Percentiles rank a stretch among this genome's conserved stretches.
Evolutionary conservation across 2,329 filamentous ascomycete genomes (phyloP).

Genomic region (Ophiostoma piceae): DNA sequence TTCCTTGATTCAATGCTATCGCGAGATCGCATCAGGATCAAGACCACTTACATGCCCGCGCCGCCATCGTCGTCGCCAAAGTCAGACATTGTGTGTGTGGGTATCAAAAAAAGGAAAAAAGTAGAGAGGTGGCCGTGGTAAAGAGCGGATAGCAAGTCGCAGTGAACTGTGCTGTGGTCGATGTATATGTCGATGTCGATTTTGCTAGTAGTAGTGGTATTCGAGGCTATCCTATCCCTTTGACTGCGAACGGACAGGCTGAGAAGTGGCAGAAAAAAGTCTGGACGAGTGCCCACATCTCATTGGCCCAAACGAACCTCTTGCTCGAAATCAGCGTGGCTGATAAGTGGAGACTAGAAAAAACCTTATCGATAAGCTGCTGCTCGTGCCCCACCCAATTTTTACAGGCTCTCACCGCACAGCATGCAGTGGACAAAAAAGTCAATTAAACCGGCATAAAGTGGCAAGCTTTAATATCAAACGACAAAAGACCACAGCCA

Average conservation of each 20-base stretch:
- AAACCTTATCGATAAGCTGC: constrained; percentile 26
- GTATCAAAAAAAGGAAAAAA: background rate
- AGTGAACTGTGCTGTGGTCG: background rate
- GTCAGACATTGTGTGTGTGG: constrained; percentile 57
- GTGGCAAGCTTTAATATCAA: background rate
- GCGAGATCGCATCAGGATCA: background rate
- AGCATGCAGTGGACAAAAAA: background rate
- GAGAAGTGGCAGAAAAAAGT: constrained; percentile 23
- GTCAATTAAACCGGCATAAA: constrained; percentile 9
- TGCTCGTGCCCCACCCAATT: constrained; percentile 5
- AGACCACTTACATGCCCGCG: constrained; percentile 49
- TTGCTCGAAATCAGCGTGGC: background rate
- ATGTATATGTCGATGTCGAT: background rate
- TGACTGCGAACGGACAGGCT: background rate
- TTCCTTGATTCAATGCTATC: background rate
- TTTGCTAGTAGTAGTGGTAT: background rate
- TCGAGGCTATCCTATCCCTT: background rate
- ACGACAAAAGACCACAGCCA: too few species aligned
- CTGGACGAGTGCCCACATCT: constrained; percentile 13
- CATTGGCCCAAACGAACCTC: constrained; percentile 17
- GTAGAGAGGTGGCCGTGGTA: background rate
- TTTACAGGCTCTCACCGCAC: constrained; percentile 17
- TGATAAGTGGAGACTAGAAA: constrained; percentile 14
- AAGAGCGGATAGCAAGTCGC: background rate
- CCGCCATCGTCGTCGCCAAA: constrained; percentile 59